Evolutionary conservation across 2,329 filamentous ascomycete genomes (phyloP).

Genomic region (Claviceps sp.): DNA sequence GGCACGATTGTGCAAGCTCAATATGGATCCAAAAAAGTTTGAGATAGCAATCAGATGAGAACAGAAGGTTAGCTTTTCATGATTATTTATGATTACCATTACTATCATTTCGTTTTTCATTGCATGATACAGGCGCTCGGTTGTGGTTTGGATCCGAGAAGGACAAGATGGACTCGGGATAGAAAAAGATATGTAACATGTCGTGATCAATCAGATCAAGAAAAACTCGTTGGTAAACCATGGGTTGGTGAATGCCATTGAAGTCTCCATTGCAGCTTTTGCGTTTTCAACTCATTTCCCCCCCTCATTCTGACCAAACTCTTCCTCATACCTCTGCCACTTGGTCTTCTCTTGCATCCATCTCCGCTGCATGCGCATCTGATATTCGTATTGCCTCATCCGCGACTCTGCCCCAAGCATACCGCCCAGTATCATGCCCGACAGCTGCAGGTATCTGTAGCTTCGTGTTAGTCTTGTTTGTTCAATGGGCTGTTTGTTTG

Average conservation of each 20-base stretch:
- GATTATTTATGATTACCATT: background rate
- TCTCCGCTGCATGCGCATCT: conserved; percentile 50
- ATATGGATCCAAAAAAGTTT: conserved; percentile 87
- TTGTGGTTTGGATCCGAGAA: too few relatives aligned
- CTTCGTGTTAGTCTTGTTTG: background rate
- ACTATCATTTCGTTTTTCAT: background rate
- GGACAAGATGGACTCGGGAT: background rate
- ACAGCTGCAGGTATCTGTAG: conserved; percentile 66
- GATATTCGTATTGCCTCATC: conserved; percentile 53
- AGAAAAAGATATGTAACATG: background rate
- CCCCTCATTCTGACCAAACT: conserved; percentile 32
- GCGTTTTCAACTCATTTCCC: conserved; percentile 14
- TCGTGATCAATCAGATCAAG: too few relatives aligned
- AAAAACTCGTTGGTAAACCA: background rate
- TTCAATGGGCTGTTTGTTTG: background rate
- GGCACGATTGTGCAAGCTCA: conserved; percentile 81
- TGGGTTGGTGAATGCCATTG: background rate
- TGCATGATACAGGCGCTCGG: conserved; percentile 13
- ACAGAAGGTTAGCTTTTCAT: background rate
- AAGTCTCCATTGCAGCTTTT: background rate
- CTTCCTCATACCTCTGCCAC: conserved; percentile 54
- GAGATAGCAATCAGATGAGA: conserved; percentile 25
- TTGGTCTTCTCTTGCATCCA: conserved; percentile 50
- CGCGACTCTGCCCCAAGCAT: conserved; percentile 64
- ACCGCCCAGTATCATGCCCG: conserved; percentile 67